Evolutionary conservation across 176 grass and related monocot species (phyloP).

Genomic region (Triticum dicoccoides): DNA sequence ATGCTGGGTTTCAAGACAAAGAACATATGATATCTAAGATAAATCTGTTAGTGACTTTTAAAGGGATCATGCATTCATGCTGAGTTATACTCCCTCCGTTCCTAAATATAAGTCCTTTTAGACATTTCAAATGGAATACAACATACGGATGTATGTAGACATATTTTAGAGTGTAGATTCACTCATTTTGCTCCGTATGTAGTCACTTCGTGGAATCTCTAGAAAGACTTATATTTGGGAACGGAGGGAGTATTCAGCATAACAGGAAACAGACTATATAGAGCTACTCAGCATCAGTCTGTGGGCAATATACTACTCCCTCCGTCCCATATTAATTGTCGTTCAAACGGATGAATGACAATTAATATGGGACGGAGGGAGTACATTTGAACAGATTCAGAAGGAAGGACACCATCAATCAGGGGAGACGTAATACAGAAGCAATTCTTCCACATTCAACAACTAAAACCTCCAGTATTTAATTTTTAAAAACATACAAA

Average conservation of each 20-base stretch:
- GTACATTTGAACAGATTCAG: background rate
- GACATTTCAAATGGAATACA: no score
- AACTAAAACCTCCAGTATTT: no score
- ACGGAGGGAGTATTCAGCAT: background rate
- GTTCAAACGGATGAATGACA: no score
- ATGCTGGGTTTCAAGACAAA: conserved; percentile 3
- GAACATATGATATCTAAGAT: background rate
- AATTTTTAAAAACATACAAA: no score
- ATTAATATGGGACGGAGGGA: no score
- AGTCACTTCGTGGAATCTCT: no score
- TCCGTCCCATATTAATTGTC: no score
- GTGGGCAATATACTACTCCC: background rate
- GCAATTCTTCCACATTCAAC: background rate
- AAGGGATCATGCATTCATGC: background rate
- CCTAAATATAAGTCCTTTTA: no score
- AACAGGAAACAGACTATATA: background rate
- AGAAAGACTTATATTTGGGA: no score
- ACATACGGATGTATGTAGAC: no score
- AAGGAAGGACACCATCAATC: background rate
- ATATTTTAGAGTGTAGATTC: no score
- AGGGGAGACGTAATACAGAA: background rate
- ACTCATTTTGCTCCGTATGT: no score
- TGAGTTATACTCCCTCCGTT: background rate
- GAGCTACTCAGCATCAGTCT: background rate
- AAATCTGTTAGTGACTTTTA: background rate